Conservation (phyloP, 306 rosid species). For the Gillenia trifoliata region DNA sequence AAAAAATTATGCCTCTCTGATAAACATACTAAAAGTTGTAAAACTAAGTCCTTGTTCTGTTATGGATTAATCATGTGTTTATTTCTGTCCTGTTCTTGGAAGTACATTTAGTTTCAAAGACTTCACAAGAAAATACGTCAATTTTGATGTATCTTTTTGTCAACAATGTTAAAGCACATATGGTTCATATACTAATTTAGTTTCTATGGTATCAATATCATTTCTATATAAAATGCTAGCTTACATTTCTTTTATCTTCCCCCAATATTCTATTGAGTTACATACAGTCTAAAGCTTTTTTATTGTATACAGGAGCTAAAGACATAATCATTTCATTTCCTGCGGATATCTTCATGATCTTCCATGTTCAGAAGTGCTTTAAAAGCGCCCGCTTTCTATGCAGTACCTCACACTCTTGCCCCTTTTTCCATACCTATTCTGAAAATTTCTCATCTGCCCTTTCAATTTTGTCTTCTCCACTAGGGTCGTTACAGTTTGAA, state of each 20-base stretch:
- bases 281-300: not conserved
- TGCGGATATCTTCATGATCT: not conserved
- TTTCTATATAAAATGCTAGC: not conserved
- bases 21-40: no score
- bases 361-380: not conserved
- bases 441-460: constrained; percentile 9
- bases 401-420: constrained; percentile 17
- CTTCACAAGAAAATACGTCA: no score
- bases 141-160: no score
- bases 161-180: no score
- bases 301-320: not conserved
- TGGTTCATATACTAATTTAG: no score
- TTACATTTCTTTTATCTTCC: not conserved
- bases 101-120: no score
- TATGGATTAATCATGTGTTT: no score
- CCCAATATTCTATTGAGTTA: not conserved
- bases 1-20: no score
- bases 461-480: constrained; percentile 13
- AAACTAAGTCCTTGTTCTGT: no score
- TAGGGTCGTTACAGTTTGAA: constrained; percentile 26
- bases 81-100: no score
- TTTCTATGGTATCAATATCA: no score
- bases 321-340: not conserved
- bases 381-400: not conserved
- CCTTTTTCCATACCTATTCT: constrained; percentile 18